Evolutionary conservation across 495 filamentous ascomycete genomes (phyloP).

Genomic region (Annulohypoxylon bovei): DNA sequence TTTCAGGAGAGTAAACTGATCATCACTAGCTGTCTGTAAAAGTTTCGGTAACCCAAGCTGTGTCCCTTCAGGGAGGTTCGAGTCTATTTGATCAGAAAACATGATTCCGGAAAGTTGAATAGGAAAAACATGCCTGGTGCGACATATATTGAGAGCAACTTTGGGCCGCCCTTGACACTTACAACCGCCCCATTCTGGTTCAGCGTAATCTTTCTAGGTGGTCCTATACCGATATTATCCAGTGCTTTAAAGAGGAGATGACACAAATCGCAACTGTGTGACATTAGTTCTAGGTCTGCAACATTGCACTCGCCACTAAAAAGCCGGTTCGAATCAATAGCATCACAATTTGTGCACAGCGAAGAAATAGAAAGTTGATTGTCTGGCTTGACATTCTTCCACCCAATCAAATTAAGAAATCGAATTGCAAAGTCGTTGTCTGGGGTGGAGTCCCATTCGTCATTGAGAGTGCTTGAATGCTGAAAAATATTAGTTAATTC

Average conservation of each 20-base stretch:
- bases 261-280: background rate
- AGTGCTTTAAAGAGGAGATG: background rate
- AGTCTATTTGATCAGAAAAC: background rate
- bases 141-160: background rate
- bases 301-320: background rate
- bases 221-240: background rate
- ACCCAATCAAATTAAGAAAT: background rate
- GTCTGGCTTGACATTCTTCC: background rate
- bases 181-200: background rate
- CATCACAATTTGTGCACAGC: background rate
- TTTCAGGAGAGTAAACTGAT: background rate
- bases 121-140: background rate
- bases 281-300: background rate
- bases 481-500: background rate
- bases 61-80: background rate
- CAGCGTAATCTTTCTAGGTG: background rate
- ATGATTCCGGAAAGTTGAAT: background rate
- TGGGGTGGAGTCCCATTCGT: background rate
- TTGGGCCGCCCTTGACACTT: background rate
- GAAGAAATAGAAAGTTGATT: background rate
- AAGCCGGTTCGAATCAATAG: background rate
- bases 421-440: slow-evolving; percentile 1
- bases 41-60: background rate
- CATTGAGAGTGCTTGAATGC: background rate
- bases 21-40: background rate